Base-by-base conservation (phyloP, 768 basidiomycete genomes). In the Sarcodon sp. region DNA sequence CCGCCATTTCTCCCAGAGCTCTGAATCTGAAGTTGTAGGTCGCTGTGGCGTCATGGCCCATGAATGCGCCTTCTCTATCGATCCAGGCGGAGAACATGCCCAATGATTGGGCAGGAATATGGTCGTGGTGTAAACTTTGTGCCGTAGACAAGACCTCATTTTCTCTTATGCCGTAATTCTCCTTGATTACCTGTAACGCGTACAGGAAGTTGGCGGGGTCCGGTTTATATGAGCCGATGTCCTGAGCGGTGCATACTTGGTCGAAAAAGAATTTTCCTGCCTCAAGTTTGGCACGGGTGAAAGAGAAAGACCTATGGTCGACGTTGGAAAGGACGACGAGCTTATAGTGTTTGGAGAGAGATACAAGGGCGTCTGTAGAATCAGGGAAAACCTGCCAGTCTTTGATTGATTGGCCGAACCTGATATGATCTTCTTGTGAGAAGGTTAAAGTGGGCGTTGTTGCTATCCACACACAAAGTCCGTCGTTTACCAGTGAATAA, bases 301-400 rank as follows among this genome's bases (percentile, higher is more conserved):
- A 64, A 3, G 71, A 64, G 57, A 86, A 84, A 33, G 81, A 80
- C 18, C 55, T 58, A 49, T 71, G 71, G 53, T 88, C 85, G 57
- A 87, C 79, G 61, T 88, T 87, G 54, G 83, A 86, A 35, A 87
- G 69, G 5, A 86, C 80, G 50, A 79, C 70, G 50, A 87, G 77
- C 48, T 78, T 79, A 66, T 76, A 87, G 57, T 74, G 72, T 48
- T 69, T 67, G 35, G 80, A 69, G 46, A 87, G 75, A 31, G 67
- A 61, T 44, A 67, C 70, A 5, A 88, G 73, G 0, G 83, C 84
- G 12, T 64, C 60, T 50, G 68, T 61, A 7, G 79, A 81, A 61
- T 87, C 86, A 0, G 77, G 72, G 64, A 87, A 87, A 6, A 77
- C 67, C 2, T 67, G 65, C 84, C 84, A 88, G 34, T 70, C 53